Base-by-base conservation (phyloP, 768 basidiomycete species). In the Filobasidium floriforme region DNA sequence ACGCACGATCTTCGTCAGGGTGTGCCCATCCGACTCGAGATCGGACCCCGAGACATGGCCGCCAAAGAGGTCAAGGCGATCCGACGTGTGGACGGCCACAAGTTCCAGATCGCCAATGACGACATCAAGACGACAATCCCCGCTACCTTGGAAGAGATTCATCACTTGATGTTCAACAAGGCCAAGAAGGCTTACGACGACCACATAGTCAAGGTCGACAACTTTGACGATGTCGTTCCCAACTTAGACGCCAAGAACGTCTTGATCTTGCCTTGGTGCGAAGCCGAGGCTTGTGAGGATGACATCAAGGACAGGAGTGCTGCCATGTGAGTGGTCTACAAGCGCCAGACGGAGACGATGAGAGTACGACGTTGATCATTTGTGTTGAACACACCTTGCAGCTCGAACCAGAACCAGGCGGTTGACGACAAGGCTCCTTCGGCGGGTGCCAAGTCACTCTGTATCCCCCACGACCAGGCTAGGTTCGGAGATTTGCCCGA, bases 291-390 rank as follows among this genome's bases (percentile, higher is more conserved):
- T 15, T 99, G 96, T 75, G 96, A 99, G 79, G 94, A 99, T 76
- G 90, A 92, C 73, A 97, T 99, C 83, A 98, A 99, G 82, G 92
- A 98, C 73, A 83, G 89, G 68, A 90, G 88, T 75, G 90, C 86
- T 65, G 82, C 86, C 77, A 85, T 88, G 90, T 93, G 79, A 82
- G 84, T 81, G 11, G 14, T 26, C 15, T 46, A 14, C 15, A 52
- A 12, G 11, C 26, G 7, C 49, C n/a, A n/a, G n/a, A n/a, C n/a
- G n/a, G n/a, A n/a, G n/a, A 43, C 81, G 80, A 14, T 43, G 32
- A 46, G 54, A 7, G 15, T 32, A 15, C 4, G 22, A 57, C 11
- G 63, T 24, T n/a, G 62, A 66, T 29, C 65, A 24, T 44, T 51
- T 18, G 54, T 26, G 24, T 15, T 15, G 7, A n/a, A 41, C 62